These are phyloP conservation scores for Yamadazyma kanchanaburiensis DNA, from an alignment of 1,139 yeast species.

Conservation along the genomic window DNA sequence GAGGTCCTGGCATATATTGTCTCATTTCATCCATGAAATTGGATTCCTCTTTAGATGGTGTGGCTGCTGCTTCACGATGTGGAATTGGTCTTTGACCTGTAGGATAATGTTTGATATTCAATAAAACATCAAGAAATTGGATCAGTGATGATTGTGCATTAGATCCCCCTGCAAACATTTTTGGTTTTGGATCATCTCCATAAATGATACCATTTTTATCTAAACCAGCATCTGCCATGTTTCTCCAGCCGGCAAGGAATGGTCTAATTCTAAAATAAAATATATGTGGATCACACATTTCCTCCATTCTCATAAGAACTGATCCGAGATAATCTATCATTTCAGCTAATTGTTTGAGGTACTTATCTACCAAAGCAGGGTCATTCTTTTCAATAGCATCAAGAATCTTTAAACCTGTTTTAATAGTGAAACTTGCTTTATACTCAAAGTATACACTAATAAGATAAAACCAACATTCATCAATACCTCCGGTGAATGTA, in stretches of 20 bases:
- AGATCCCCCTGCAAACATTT: conserved; percentile 82
- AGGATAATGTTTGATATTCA: conserved; percentile 74
- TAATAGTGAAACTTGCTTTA: conserved; percentile 72
- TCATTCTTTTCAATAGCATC: conserved; percentile 30
- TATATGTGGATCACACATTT: conserved; percentile 91
- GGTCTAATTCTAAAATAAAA: conserved; percentile 87
- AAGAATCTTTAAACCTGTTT: conserved; percentile 45
- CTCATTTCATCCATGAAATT: conserved; percentile 84
- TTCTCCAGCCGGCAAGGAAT: conserved; percentile 90
- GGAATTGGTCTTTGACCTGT: conserved; percentile 60
- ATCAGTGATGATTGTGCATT: conserved; percentile 91
- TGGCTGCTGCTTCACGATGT: conserved; percentile 13
- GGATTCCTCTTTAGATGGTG: conserved; percentile 7
- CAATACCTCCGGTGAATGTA: conserved; percentile 87
- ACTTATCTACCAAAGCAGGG: conserved; percentile 31
- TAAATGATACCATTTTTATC: conserved; percentile 72
- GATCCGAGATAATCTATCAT: conserved; percentile 73
- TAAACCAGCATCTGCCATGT: conserved; percentile 85
- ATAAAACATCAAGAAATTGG: conserved; percentile 76
- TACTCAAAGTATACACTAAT: conserved; percentile 85
- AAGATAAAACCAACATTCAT: conserved; percentile 91
- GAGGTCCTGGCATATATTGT: conserved; percentile 83
- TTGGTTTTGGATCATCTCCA: conserved; percentile 60
- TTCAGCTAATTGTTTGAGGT: conserved; percentile 68
- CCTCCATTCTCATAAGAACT: conserved; percentile 79